Percentiles rank a stretch among this genome's conserved stretches.
Evolutionary conservation across 1,284 basidiomycete genomes (phyloP).

Genomic region (Peniophora sp.): DNA sequence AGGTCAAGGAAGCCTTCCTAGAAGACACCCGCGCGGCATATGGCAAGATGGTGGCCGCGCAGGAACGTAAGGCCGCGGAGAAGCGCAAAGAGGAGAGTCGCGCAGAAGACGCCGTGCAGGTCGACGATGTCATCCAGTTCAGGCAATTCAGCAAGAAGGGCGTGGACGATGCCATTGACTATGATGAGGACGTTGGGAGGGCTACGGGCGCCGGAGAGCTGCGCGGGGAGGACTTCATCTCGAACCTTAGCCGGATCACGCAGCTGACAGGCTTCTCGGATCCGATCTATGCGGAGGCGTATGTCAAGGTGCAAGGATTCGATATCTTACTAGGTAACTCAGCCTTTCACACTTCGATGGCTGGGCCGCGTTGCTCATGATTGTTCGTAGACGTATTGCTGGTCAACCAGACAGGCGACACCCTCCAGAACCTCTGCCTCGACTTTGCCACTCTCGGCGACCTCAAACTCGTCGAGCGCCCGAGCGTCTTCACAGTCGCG

Average conservation of each 20-base stretch:
- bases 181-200: conserved; percentile 82
- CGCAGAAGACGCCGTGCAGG: conserved; percentile 75
- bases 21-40: conserved; percentile 91
- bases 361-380: neutral
- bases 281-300: conserved; percentile 97
- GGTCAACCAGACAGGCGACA: conserved; percentile 94
- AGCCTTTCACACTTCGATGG: neutral
- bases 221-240: conserved; percentile 87
- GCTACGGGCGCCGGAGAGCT: conserved; percentile 84
- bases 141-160: conserved; percentile 92
- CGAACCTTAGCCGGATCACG: conserved; percentile 90
- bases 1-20: conserved; percentile 84
- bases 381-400: conserved; percentile 74
- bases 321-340: conserved; percentile 83
- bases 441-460: conserved; percentile 98
- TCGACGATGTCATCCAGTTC: conserved; percentile 91
- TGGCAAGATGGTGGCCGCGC: conserved; percentile 87
- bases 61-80: conserved; percentile 87
- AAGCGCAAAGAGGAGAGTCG: conserved; percentile 79
- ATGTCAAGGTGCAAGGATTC: conserved; percentile 97
- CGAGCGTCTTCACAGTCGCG: conserved; percentile 86
- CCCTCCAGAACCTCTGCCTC: conserved; percentile 92
- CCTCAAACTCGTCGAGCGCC: conserved; percentile 94
- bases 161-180: conserved; percentile 75
- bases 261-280: conserved; percentile 99